These are phyloP conservation scores for Skeletonema menzelii DNA, from an alignment of 108 stramenopile species.

Conservation along the genomic window DNA sequence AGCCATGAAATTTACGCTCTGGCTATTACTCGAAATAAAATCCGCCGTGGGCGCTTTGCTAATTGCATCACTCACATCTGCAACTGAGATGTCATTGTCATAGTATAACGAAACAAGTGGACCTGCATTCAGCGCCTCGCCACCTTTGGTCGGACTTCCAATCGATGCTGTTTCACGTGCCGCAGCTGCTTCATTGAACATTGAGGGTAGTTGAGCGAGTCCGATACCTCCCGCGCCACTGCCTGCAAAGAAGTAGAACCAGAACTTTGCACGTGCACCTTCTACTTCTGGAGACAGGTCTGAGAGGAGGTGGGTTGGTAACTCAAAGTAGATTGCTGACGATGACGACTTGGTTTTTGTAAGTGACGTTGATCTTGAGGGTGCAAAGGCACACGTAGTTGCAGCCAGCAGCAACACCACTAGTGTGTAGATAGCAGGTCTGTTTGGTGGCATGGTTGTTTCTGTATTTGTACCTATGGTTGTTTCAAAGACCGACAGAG, in stretches of 20 bases:
- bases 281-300: not conserved
- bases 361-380: not conserved
- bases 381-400: not conserved
- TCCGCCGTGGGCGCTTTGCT: slow-evolving; percentile 30
- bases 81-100: slow-evolving; percentile 24
- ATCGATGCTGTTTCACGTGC: slow-evolving; percentile 23
- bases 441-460: not conserved
- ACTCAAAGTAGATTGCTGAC: not conserved
- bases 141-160: slow-evolving; percentile 18
- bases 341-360: not conserved
- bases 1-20: slow-evolving; percentile 36
- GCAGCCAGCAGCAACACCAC: not conserved
- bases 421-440: not conserved
- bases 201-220: slow-evolving; percentile 35
- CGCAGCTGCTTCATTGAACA: slow-evolving; percentile 32
- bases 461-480: too few species aligned
- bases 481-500: too few species aligned
- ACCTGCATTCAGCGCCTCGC: slow-evolving; percentile 32
- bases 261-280: slow-evolving; percentile 37
- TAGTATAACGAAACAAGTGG: slow-evolving; percentile 41
- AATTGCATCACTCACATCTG: slow-evolving; percentile 30
- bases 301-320: not conserved
- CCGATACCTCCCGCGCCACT: slow-evolving; percentile 51
- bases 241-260: slow-evolving; percentile 50
- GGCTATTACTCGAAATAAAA: slow-evolving; percentile 28